Base-by-base conservation (phyloP, 2,329 filamentous ascomycete genomes). In the Amauroascus verrucosus region DNA sequence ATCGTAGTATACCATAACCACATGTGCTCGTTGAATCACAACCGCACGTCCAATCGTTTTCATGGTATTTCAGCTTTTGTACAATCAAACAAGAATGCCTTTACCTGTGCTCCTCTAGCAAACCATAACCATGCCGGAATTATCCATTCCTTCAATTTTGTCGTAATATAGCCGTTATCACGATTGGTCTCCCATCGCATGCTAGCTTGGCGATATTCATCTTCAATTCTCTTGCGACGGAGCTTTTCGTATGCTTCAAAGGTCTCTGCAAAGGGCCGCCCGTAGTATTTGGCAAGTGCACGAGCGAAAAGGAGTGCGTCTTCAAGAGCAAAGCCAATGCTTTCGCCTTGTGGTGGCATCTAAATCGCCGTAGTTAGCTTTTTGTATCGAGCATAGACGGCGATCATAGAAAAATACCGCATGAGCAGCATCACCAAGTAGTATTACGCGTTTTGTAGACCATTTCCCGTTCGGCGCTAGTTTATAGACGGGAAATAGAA, bases 261-360 rank as follows among this genome's bases (percentile, higher is more conserved):
- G 11, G 38, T 28, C 14, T 24, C 38, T 22, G 16, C 14, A 8
- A 54, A 30, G 26, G 38, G 18, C n/a, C 5, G 18, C n/a, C 18
- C n/a, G 8, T 35, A 33, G 33, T 53, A 38, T 20, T 46, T 53
- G 13, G 41, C 50, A 16, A 53, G 50, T 3, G 50, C 45, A 28
- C 50, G 41, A 18, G 41, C 32, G 26, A 53, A 53, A 11, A 53
- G 14, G 18, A 74, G 67, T 1, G 67, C 67, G 52, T 74, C 71
- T 53, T 74, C 72, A 4, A 74, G 62, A 0, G 69, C 70, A 48
- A 72, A 67, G 0, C 70, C 68, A 14, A 69, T 70, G 11, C 69
- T 71, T 60, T 74, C 71, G 28, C 72, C 72, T 24, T 68, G 68
- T 0, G 71, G 71, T 0, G 72, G 71, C 71, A 74, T 73, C 70